These are phyloP conservation scores for Geotrichum restrictum DNA, from an alignment of 1,139 yeast genomes.

Conservation along the genomic window DNA sequence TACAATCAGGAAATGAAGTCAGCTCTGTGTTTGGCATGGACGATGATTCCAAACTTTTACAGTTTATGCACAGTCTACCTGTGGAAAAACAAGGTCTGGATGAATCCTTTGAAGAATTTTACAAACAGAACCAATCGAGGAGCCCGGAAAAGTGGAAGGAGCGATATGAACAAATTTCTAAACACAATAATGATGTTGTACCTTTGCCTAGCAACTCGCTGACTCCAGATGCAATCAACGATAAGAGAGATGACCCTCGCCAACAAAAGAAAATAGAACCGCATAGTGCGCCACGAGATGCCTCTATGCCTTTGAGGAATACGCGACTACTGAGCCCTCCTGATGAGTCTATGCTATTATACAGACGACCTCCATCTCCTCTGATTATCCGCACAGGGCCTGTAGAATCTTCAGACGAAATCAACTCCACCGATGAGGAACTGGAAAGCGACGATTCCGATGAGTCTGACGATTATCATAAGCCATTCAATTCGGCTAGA, in stretches of 20 bases:
- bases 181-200: background rate
- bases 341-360: no score
- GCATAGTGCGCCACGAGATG: no score
- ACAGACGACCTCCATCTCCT: background rate
- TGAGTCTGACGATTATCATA: background rate
- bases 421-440: background rate
- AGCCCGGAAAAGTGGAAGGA: background rate
- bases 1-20: background rate
- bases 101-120: no score
- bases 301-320: no score
- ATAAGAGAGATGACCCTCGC: no score
- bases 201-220: no score
- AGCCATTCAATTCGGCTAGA: background rate
- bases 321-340: no score
- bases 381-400: background rate
- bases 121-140: background rate
- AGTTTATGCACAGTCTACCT: background rate
- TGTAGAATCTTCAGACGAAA: background rate
- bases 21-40: background rate
- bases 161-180: background rate
- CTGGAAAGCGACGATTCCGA: background rate
- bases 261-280: no score
- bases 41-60: conserved; percentile 1
- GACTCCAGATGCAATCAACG: no score
- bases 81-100: background rate